Conservation (phyloP, 441 rosid genomes). For the Isatis lusitanica region DNA sequence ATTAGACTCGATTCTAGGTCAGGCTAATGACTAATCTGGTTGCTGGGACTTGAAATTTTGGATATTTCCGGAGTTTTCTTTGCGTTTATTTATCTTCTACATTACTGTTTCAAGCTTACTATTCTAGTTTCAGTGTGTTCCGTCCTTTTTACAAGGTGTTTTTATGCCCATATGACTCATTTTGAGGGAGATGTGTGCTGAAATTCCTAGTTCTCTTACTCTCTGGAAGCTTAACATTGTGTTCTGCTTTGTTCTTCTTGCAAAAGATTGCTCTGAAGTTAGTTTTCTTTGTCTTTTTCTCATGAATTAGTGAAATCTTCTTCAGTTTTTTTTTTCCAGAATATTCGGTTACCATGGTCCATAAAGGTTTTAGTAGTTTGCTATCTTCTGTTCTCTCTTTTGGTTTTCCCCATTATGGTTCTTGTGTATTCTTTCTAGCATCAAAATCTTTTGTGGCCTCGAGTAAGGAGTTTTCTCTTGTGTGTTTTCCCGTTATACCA, state of each 20-base stretch:
- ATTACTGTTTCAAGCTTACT: constrained; percentile 3
- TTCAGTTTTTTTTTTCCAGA: neutral
- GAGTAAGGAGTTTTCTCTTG: neutral
- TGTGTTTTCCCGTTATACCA: neutral
- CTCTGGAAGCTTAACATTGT: neutral
- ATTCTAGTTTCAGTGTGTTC: neutral
- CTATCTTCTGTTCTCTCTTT: neutral
- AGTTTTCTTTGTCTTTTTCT: neutral
- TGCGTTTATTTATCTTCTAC: constrained; percentile 8
- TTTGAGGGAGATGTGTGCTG: constrained; percentile 13
- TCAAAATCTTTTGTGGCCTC: constrained; percentile 9
- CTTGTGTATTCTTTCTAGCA: neutral
- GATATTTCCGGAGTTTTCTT: constrained; percentile 9
- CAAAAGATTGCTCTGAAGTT: neutral
- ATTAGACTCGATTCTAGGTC: constrained; percentile 20
- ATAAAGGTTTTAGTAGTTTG: constrained; percentile 3
- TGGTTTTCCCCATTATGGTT: neutral
- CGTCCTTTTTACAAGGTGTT: neutral
- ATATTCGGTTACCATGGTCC: neutral
- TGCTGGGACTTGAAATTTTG: neutral
- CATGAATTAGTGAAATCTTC: neutral
- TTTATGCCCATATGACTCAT: neutral
- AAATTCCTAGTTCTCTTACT: neutral
- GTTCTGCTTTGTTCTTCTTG: neutral
- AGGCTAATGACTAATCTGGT: constrained; percentile 24